Evolutionary conservation across 2,329 filamentous ascomycete genomes (phyloP), one percentile per base, ranked within the genome.

Genomic region (Colletotrichum cuscutae): DNA sequence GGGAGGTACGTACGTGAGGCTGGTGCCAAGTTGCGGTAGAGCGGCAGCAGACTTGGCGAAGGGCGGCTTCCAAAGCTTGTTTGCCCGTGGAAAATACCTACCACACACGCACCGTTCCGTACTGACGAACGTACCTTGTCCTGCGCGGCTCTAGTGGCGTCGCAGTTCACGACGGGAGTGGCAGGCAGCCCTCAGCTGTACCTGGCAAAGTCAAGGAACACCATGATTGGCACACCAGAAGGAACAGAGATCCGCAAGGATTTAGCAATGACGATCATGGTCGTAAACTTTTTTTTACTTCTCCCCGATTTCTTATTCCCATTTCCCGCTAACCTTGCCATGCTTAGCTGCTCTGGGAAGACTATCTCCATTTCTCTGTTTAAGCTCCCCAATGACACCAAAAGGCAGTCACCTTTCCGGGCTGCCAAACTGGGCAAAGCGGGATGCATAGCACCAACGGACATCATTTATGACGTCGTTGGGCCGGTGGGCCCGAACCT

Each of bases 21-120:
- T 59, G 58, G 8, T 70, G 66, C 66, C 70, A 70, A 72, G 66
- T 65, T 64, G 66, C 70, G 70, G 66, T n/a, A 70, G 54, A 49
- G 53, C 69, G 58, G 69, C 69, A 63, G 65, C 65, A 11, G 61
- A 28, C 64, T 71, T 71, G 68, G 68, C 68, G 57, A 37, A 61
- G 59, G 19, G 24, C 42, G 54, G 66, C 60, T 28, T 65, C 26
- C 22, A 56, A 73, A 73, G 71, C 66, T 73, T 73, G 67, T 73
- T 71, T 65, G 32, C 37, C 61, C 22, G 15, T 32, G 7, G 69
- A 42, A 42, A 42, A 42, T 42, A 7, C 15, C 37, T 42, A 8
- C 37, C 37, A 42, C 8, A 0, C 32, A 35, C 32, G 8, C 32
- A 12, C 15, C 37, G 19, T 49, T n/a, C 15, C 19, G 15, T 49